These are phyloP conservation scores for Fusarium pseudonygamai DNA, from an alignment of 2,329 filamentous ascomycete species.

Conservation along the genomic window DNA sequence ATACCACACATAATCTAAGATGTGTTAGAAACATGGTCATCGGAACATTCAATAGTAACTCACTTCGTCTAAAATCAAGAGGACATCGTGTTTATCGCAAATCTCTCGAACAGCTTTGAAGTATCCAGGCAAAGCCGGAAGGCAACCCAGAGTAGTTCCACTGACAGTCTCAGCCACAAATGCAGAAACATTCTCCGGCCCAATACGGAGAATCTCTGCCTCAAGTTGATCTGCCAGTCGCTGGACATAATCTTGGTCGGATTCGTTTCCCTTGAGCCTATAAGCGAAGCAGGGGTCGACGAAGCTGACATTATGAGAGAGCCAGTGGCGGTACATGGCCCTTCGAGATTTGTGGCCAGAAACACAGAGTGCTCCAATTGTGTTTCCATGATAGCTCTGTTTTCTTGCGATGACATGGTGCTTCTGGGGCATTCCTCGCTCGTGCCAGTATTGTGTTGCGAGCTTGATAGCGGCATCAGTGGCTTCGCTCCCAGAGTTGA, in stretches of 20 bases:
- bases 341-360: conserved; percentile 38
- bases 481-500: background rate
- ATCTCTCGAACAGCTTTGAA: background rate
- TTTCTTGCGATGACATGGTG: conserved; percentile 55
- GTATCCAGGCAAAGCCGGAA: background rate
- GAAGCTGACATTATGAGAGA: conserved; percentile 34
- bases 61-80: background rate
- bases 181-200: background rate
- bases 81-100: background rate
- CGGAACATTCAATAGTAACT: background rate
- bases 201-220: background rate
- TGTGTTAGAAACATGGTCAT: background rate
- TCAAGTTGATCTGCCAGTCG: background rate
- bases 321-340: conserved; percentile 19
- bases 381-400: conserved; percentile 62
- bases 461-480: background rate
- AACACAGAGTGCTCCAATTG: conserved; percentile 56
- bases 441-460: conserved; percentile 51
- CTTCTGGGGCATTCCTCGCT: conserved; percentile 50
- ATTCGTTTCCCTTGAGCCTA: conserved; percentile 39
- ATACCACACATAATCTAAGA: conserved; percentile 39
- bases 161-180: conserved; percentile 8
- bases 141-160: background rate
- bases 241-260: background rate
- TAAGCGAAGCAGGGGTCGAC: conserved; percentile 36